Base-by-base conservation (phyloP, 2,329 filamentous ascomycete species). In the Colletotrichum simmondsii region DNA sequence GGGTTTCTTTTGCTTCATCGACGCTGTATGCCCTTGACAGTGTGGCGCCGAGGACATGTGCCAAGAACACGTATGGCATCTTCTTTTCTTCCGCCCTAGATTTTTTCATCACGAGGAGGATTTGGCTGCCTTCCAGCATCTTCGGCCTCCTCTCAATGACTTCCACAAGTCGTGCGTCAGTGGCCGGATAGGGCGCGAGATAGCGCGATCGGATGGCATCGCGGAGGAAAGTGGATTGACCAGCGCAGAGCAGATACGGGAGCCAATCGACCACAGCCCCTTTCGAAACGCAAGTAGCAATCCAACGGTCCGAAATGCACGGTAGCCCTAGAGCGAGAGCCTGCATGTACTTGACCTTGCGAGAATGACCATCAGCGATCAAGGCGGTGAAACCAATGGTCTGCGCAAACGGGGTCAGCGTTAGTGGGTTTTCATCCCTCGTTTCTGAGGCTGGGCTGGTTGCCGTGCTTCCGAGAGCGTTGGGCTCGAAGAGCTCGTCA, bases 341-440 rank as follows among this genome's bases (percentile, higher is more conserved):
- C 83, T 98, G 95, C 87, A 98, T 94, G 81, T 97, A 98, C 80
- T 98, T 99, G 62, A 92, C 90, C 75, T 95, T 95, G 59, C 96
- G 91, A 7, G 94, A 97, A 80, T 98, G 93, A 5, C 91, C 90
- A 78, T 98, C 94, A 0, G 95, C 93, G 72, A 99, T 94, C 16
- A 98, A 85, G 4, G 95, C 95, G 0, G 94, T 91, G 79, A 99
- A 98, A 0, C 94, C 92, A 1, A 92, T 85, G 2, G 87, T 83
- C 46, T 84, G 78, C 26, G 89, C 88, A 26, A 85, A 81, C 12
- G 85, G 75, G 2, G 85, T 90, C 0, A 97, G 86, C 1, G 81
- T 84, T 22, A 97, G 65, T 16, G 66, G 75, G 28, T 75, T 79
- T 56, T 79, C 67, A 75, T 81, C 72, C 66, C 76, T 72, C 54